These are phyloP conservation scores for Geotrichum citri-aurantii DNA, from an alignment of 1,139 yeast genomes.

Conservation along the genomic window DNA sequence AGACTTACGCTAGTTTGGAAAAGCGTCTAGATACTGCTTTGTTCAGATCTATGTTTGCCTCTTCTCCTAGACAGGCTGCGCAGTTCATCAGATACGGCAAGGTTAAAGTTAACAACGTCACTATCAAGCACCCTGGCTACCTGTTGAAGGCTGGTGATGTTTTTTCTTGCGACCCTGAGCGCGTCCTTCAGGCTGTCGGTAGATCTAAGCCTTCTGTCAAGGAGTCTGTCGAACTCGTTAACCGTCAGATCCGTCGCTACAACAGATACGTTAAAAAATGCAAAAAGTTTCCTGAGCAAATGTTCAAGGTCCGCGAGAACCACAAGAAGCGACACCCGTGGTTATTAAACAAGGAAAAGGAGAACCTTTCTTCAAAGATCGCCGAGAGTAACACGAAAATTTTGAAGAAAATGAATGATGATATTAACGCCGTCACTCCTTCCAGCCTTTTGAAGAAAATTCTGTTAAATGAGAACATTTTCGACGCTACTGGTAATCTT, in stretches of 20 bases:
- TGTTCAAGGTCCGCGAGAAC: conserved; percentile 49
- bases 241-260: conserved; percentile 67
- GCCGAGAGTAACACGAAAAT: conserved; percentile 33
- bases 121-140: conserved; percentile 73
- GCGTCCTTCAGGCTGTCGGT: conserved; percentile 82
- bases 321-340: conserved; percentile 38
- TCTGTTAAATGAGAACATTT: conserved; percentile 36
- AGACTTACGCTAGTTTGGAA: conserved; percentile 83
- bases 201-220: conserved; percentile 69
- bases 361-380: conserved; percentile 18
- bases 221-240: conserved; percentile 62
- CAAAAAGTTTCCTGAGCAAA: conserved; percentile 50
- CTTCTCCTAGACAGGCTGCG: conserved; percentile 90
- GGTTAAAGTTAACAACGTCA: conserved; percentile 78
- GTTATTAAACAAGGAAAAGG: conserved; percentile 35
- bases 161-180: conserved; percentile 78
- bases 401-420: conserved; percentile 34
- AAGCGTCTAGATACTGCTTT: conserved; percentile 84
- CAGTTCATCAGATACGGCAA: conserved; percentile 78
- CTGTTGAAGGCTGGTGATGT: conserved; percentile 80
- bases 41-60: conserved; percentile 88
- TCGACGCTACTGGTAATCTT: conserved; percentile 25
- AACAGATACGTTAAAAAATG: conserved; percentile 62
- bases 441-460: conserved; percentile 42
- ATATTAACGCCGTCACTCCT: conserved; percentile 30